Conservation (phyloP, 441 rosid species). For the Populus hybrid region DNA sequence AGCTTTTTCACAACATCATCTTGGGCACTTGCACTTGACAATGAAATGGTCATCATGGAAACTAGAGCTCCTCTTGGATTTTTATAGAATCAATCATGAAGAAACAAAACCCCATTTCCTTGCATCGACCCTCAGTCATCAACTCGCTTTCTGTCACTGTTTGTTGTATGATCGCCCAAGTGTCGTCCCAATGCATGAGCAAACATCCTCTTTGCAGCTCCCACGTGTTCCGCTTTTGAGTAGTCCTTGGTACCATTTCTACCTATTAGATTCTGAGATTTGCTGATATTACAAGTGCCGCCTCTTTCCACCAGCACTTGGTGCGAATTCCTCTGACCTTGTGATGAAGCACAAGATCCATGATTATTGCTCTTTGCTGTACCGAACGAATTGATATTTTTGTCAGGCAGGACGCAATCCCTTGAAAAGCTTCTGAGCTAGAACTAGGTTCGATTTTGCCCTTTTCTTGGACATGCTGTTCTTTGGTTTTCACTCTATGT, state of each 20-base stretch:
- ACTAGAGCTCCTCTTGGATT: neutral
- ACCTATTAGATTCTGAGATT: slow-evolving; percentile 20
- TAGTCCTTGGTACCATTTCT: slow-evolving; percentile 30
- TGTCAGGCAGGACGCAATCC: slow-evolving; percentile 6
- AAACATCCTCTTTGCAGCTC: slow-evolving; percentile 69
- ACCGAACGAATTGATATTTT: slow-evolving; percentile 3
- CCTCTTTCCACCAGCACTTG: slow-evolving; percentile 22
- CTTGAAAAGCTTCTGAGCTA: slow-evolving; percentile 22
- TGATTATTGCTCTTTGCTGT: slow-evolving; percentile 22
- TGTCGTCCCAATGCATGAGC: slow-evolving; percentile 60
- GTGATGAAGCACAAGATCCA: slow-evolving; percentile 11
- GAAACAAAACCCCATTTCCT: neutral
- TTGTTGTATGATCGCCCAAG: slow-evolving; percentile 24
- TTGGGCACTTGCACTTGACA: neutral
- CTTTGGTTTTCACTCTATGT: slow-evolving; percentile 18
- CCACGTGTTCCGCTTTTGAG: slow-evolving; percentile 48
- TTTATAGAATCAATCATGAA: neutral
- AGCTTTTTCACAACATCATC: neutral
- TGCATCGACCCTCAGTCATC: slow-evolving; percentile 13
- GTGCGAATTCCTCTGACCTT: slow-evolving; percentile 21
- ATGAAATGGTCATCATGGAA: neutral
- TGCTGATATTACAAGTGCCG: slow-evolving; percentile 5
- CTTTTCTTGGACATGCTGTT: slow-evolving; percentile 17
- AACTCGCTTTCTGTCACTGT: slow-evolving; percentile 27
- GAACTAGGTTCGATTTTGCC: slow-evolving; percentile 24